phyloP scores from a whole-genome alignment of 2,329 filamentous ascomycete species.

The Trichoderma brevicompactum region DNA sequence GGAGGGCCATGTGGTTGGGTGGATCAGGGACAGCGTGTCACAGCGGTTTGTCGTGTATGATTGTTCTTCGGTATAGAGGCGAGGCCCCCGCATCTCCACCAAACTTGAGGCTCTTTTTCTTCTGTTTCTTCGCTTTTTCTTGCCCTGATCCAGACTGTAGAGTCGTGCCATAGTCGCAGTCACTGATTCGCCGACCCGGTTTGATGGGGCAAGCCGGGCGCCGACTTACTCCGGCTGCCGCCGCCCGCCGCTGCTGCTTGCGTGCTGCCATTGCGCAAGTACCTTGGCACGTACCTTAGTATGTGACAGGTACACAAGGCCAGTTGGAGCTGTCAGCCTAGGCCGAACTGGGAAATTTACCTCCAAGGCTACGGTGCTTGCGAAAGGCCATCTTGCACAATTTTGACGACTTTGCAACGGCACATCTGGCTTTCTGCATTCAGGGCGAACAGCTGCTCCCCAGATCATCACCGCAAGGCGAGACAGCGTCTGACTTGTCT shows the following conservation, averaged over 20 bases:
- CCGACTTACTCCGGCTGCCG: conserved; percentile 24
- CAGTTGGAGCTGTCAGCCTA: neutral
- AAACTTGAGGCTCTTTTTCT: neutral
- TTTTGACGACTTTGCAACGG: conserved; percentile 6
- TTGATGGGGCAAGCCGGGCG: conserved; percentile 5
- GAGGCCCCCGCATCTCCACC: neutral
- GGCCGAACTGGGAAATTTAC: conserved; percentile 5
- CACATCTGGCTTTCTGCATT: neutral
- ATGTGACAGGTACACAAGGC: neutral
- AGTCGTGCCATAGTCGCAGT: conserved; percentile 18
- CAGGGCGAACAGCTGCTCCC: neutral
- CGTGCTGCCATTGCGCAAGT: neutral
- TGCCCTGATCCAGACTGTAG: neutral
- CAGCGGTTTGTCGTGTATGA: neutral
- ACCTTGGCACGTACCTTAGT: neutral
- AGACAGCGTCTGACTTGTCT: conserved; percentile 7
- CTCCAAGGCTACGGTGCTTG: conserved; percentile 15
- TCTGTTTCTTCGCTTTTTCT: neutral
- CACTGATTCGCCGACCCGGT: conserved; percentile 26
- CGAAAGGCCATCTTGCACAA: conserved; percentile 28
- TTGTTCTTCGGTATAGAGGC: neutral
- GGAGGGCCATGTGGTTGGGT: neutral
- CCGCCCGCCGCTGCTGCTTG: neutral
- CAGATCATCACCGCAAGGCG: conserved; percentile 9
- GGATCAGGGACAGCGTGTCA: conserved; percentile 13